Conservation (phyloP, 129 eudicot genomes). For the Deinandra increscens region DNA sequence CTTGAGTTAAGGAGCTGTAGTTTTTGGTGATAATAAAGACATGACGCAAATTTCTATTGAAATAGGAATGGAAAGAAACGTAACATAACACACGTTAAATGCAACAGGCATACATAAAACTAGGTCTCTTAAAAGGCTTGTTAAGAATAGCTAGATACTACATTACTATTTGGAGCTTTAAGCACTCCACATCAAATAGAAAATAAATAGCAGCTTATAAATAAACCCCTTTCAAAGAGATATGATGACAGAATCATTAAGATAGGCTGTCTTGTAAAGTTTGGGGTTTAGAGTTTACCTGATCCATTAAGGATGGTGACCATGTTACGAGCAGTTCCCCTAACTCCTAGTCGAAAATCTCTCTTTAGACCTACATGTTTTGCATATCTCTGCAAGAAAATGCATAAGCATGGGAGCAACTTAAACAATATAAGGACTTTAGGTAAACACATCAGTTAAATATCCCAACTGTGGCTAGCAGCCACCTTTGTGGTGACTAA, state of each 20-base stretch:
- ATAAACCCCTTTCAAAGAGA: slow-evolving; percentile 13
- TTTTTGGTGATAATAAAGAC: background rate
- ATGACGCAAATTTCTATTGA: background rate
- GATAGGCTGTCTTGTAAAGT: background rate
- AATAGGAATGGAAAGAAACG: background rate
- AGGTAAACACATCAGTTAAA: slow-evolving; percentile 6
- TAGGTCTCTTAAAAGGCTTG: background rate
- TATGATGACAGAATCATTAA: background rate
- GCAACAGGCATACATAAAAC: slow-evolving; percentile 1
- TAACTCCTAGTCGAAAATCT: slow-evolving; percentile 87
- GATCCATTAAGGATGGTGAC: slow-evolving; percentile 79
- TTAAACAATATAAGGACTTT: background rate
- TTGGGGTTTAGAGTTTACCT: slow-evolving; percentile 37
- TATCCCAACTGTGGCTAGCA: slow-evolving; percentile 2
- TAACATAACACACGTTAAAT: background rate
- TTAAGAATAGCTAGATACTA: background rate
- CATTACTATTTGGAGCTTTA: background rate
- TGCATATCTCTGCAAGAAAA: slow-evolving; percentile 74
- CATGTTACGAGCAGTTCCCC: slow-evolving; percentile 99
- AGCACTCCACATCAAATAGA: slow-evolving; percentile 18
- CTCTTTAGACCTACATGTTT: slow-evolving; percentile 93
- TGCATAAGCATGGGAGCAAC: slow-evolving; percentile 10
- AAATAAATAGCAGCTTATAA: background rate
- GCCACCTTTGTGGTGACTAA: background rate
- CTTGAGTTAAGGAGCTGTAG: background rate